A percentile compares a stretch with the other conserved stretches of the same genome.
phyloP scores from a whole-genome alignment of 345 rosid species.

The Arabis hirsuta region DNA sequence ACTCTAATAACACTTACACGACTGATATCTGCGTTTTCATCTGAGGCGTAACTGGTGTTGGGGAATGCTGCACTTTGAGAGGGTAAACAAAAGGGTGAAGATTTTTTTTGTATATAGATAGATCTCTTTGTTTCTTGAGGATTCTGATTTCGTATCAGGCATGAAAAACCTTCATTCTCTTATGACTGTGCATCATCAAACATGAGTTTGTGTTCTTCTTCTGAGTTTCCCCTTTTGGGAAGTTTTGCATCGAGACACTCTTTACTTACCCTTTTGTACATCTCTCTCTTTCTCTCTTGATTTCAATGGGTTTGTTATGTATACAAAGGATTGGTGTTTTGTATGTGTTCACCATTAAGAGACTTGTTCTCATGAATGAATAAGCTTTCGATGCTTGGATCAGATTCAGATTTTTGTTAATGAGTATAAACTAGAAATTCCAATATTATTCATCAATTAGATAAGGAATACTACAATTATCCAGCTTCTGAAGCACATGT shows the following conservation, averaged over 20 bases:
- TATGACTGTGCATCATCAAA: constrained; percentile 23
- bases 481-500: not conserved
- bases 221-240: constrained; percentile 42
- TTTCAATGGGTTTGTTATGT: constrained; percentile 27
- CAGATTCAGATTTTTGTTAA: not conserved
- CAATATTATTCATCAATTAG: not conserved
- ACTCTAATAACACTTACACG: constrained; percentile 29
- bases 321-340: constrained; percentile 31
- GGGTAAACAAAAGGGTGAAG: constrained; percentile 28
- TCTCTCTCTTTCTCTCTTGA: constrained; percentile 10
- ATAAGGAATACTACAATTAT: not conserved
- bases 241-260: constrained; percentile 42
- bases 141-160: constrained; percentile 32
- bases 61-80: constrained; percentile 37
- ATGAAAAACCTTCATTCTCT: constrained; percentile 34
- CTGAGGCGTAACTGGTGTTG: constrained; percentile 36
- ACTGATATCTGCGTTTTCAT: constrained; percentile 35
- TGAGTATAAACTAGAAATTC: not conserved
- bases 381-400: constrained; percentile 1
- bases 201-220: constrained; percentile 39
- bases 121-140: constrained; percentile 33
- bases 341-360: constrained; percentile 13
- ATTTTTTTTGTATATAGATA: constrained; percentile 39
- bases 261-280: constrained; percentile 25
- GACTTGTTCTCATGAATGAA: constrained; percentile 17